Evolutionary conservation across 2,329 filamentous ascomycete genomes (phyloP).

Genomic region (Reticulascus tulasneorum): DNA sequence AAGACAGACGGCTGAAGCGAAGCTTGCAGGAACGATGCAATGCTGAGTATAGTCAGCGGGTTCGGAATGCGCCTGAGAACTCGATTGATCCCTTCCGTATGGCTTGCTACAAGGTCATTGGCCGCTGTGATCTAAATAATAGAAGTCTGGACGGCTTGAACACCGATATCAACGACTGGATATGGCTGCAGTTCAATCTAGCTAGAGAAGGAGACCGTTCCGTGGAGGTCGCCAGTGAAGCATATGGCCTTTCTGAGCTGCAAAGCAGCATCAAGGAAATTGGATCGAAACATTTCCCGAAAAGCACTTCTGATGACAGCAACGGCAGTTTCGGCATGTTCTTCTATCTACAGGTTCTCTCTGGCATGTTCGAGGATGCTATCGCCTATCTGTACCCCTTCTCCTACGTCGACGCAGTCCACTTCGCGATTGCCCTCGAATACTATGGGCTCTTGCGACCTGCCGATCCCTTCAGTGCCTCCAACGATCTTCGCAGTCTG

Average conservation of each 20-base stretch:
- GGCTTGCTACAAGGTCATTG: constrained; percentile 97
- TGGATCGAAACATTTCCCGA: constrained; percentile 84
- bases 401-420: constrained; percentile 88
- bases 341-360: constrained; percentile 87
- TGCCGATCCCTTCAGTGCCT: constrained; percentile 70
- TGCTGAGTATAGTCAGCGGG: constrained; percentile 82
- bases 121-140: constrained; percentile 66
- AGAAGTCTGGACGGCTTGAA: constrained; percentile 60
- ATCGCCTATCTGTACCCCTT: constrained; percentile 88
- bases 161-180: constrained; percentile 65
- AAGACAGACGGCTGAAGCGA: constrained; percentile 71
- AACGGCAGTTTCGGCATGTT: constrained; percentile 82
- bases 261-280: constrained; percentile 82
- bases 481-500: constrained; percentile 65
- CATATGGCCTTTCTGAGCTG: constrained; percentile 63
- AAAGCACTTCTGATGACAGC: constrained; percentile 70
- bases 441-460: constrained; percentile 89
- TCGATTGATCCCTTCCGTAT: constrained; percentile 92
- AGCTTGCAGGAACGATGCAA: constrained; percentile 84
- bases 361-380: constrained; percentile 91
- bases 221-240: constrained; percentile 62
- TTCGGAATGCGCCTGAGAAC: constrained; percentile 78
- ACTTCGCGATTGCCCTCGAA: constrained; percentile 85
- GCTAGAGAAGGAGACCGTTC: constrained; percentile 61
- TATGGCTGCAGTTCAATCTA: constrained; percentile 69